Conservation (phyloP, 1,284 basidiomycete species). For the Coniferiporia sulphurascens region DNA sequence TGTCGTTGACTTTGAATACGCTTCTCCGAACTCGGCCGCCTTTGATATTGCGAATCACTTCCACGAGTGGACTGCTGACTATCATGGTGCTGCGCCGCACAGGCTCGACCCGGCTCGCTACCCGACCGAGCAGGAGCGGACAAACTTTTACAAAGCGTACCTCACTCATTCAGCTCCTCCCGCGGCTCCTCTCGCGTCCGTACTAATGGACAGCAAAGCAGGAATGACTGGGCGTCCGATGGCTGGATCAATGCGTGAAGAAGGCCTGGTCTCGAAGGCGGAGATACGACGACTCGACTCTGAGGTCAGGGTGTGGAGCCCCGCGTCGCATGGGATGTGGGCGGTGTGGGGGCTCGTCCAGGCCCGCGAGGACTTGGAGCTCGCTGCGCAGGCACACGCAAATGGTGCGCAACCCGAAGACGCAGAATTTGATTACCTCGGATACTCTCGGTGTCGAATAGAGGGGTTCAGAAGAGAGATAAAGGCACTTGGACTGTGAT, state of each 20-base stretch:
- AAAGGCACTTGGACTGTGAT: slow-evolving; percentile 39
- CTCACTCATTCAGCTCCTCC: slow-evolving; percentile 42
- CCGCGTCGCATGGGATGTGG: slow-evolving; percentile 87
- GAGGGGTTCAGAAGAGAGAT: slow-evolving; percentile 55
- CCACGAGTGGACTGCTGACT: slow-evolving; percentile 92
- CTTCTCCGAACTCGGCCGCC: slow-evolving; percentile 81
- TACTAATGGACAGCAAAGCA: slow-evolving; percentile 26
- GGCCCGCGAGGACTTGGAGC: slow-evolving; percentile 75
- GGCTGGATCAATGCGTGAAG: slow-evolving; percentile 33
- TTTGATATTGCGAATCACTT: slow-evolving; percentile 97
- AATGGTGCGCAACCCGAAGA: slow-evolving; percentile 28
- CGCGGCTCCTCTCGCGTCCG: slow-evolving; percentile 22
- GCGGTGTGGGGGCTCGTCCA: slow-evolving; percentile 90
- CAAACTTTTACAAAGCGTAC: slow-evolving; percentile 83
- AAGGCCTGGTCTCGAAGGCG: slow-evolving; percentile 1
- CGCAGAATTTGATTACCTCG: slow-evolving; percentile 76
- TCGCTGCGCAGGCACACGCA: slow-evolving; percentile 33
- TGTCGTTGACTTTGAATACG: slow-evolving; percentile 95
- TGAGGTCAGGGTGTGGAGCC: slow-evolving; percentile 82
- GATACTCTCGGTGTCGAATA: slow-evolving; percentile 65
- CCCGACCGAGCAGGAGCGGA: slow-evolving; percentile 68
- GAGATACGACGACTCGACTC: slow-evolving; percentile 49
- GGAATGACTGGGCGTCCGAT: slow-evolving; percentile 26
- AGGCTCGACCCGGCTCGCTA: slow-evolving; percentile 65
- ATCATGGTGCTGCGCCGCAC: slow-evolving; percentile 74